These are phyloP conservation scores for Ophiostoma sp. DNA, from an alignment of 2,329 filamentous ascomycete species.

Conservation along the genomic window DNA sequence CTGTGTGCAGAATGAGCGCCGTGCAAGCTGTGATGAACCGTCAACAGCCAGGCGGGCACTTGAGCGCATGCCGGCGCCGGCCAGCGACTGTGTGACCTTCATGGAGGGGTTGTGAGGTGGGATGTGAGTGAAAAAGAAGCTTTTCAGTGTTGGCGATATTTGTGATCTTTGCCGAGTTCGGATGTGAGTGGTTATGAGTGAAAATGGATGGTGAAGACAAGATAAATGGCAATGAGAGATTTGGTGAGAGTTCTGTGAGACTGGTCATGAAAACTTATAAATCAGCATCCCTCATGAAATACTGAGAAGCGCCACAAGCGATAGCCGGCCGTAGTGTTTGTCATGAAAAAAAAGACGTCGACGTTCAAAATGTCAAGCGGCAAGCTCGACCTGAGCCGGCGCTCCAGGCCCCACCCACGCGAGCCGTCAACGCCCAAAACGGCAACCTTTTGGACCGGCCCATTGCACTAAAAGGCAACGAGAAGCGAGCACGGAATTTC, in stretches of 20 bases:
- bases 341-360: slow-evolving; percentile 4
- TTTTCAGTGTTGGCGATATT: not conserved
- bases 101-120: slow-evolving; percentile 9
- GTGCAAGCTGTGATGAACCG: not conserved
- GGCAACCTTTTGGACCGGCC: not conserved
- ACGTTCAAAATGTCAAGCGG: slow-evolving; percentile 10
- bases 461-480: not conserved
- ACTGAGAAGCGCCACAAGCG: not conserved
- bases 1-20: slow-evolving; percentile 8
- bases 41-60: not conserved
- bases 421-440: slow-evolving; percentile 17
- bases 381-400: not conserved
- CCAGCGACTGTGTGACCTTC: slow-evolving; percentile 15
- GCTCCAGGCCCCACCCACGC: not conserved
- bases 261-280: not conserved
- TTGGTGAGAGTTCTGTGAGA: not conserved
- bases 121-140: not conserved
- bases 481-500: slow-evolving; percentile 26
- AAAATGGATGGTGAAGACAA: not conserved
- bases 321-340: not conserved
- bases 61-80: slow-evolving; percentile 8
- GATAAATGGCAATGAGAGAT: not conserved
- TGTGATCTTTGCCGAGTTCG: slow-evolving; percentile 13
- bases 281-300: not conserved
- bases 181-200: not conserved